These are phyloP conservation scores for Davidsoniella neocaledoniae DNA, from an alignment of 2,329 filamentous ascomycete species.

Conservation along the genomic window DNA sequence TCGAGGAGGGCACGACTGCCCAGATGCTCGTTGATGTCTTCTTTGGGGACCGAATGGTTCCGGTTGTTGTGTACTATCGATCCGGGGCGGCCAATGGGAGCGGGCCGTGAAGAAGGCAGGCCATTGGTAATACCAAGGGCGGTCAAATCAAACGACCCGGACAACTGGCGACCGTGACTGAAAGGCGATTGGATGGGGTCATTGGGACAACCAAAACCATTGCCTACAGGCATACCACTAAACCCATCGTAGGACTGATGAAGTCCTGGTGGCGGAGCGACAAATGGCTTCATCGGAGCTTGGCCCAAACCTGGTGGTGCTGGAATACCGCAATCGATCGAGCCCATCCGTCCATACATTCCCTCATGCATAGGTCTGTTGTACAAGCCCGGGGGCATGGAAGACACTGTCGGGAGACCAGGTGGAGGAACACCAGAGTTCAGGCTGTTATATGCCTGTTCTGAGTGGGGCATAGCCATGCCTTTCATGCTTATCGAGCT, in stretches of 20 bases:
- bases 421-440: conserved; percentile 3
- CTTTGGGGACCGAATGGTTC: conserved; percentile 14
- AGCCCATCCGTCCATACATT: conserved; percentile 11
- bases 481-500: conserved; percentile 36
- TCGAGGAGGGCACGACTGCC: conserved; percentile 80
- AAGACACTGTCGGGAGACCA: conserved; percentile 11
- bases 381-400: conserved; percentile 28
- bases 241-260: conserved; percentile 6
- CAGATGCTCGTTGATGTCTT: conserved; percentile 64
- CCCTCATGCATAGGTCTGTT: conserved; percentile 10
- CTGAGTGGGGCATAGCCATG: conserved; percentile 29
- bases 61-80: conserved; percentile 33
- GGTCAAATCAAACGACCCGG: conserved; percentile 45
- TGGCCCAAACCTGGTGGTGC: conserved; percentile 7
- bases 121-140: conserved; percentile 18
- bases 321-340: conserved; percentile 3
- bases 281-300: conserved; percentile 25
- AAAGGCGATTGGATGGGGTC: conserved; percentile 17
- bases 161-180: conserved; percentile 59
- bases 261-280: conserved; percentile 15
- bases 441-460: conserved; percentile 19
- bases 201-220: background rate
- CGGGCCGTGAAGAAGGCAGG: conserved; percentile 51
- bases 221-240: conserved; percentile 4
- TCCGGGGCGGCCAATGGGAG: conserved; percentile 74